Evolutionary conservation across 1,284 basidiomycete species (phyloP), one percentile per base, ranked within the genome.

Genomic region (Heterobasidion annosum): DNA sequence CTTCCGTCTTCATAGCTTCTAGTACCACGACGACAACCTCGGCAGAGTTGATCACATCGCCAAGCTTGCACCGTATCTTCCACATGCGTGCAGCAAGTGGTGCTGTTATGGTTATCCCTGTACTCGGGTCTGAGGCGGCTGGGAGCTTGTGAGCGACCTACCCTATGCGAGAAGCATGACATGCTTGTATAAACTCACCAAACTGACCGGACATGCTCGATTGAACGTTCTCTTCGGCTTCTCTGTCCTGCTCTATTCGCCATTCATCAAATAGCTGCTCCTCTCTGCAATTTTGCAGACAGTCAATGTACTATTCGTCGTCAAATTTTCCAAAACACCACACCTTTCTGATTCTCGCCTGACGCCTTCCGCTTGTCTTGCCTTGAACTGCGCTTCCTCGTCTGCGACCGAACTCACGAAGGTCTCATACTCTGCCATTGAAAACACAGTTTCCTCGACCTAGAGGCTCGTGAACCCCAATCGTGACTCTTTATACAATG

Each of bases 1-100:
- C 76, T 63, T 87, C 85, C 5, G 80, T 85, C 68, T 89, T 88
- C 86, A 88, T 88, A 0, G 85, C 84, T 64, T 87, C 83, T 15
- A 88, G 70, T 19, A 87, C 71, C 4, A 81, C 60, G 48, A 86
- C 59, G 15, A 78, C 70, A 35, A 82, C 73, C 9, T 78, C 76
- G 0, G 69, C 68, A 0, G 72, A 68, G 10, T 66, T 57, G 42
- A 86, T 70, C 0, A 62, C 59, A 50, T 82, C 75, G 7, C 79
- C 81, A 2, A 61, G 67, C 13, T 59, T 60, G 43, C 71, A 73
- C 19, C 70, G 69, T 56, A 85, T 73, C 63, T 81, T 85, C 81
- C 78, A 83, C 8, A 87, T 66, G 9, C 73, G 72, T 0, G 80
- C 82, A 8, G 76, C 73, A 46, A 85, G 67, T 0, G 78, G 74